phyloP scores from a whole-genome alignment of 257 asterid genomes.

The Coffea canephora region DNA sequence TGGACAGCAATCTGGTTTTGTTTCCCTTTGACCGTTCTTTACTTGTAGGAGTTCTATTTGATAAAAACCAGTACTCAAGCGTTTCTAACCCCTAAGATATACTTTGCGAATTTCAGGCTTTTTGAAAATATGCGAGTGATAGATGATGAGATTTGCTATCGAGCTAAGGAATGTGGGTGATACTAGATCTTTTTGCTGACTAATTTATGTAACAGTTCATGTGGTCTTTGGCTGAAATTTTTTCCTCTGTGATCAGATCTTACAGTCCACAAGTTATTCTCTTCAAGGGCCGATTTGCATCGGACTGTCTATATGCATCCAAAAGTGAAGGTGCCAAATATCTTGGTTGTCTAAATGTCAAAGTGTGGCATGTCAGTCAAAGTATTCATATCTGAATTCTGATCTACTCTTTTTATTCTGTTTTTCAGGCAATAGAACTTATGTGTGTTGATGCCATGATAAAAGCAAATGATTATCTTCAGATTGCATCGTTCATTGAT shows the following conservation, averaged over 20 bases:
- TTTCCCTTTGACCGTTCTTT: background rate
- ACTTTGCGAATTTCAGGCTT: conserved; percentile 51
- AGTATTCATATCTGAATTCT: background rate
- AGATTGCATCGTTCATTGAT: conserved; percentile 60
- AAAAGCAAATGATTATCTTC: conserved; percentile 64
- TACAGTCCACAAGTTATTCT: conserved; percentile 81
- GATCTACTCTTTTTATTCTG: background rate
- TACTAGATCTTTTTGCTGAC: conserved; percentile 5
- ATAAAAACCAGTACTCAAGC: background rate
- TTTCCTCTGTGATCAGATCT: conserved; percentile 57
- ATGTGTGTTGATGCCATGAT: conserved; percentile 85
- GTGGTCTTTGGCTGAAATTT: background rate
- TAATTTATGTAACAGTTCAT: background rate
- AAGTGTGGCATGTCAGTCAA: background rate
- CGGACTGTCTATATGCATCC: conserved; percentile 80
- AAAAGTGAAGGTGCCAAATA: conserved; percentile 67
- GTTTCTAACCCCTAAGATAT: conserved; percentile 18
- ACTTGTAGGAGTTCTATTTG: background rate
- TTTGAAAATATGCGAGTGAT: conserved; percentile 83
- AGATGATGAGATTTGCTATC: conserved; percentile 85
- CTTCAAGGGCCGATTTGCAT: conserved; percentile 85
- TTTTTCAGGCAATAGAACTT: conserved; percentile 74
- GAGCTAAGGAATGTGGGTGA: conserved; percentile 89
- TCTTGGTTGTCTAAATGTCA: background rate
- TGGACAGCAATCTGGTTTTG: background rate